Evolutionary conservation across 495 filamentous ascomycete genomes (phyloP).

Genomic region (Rusavskia elegans): DNA sequence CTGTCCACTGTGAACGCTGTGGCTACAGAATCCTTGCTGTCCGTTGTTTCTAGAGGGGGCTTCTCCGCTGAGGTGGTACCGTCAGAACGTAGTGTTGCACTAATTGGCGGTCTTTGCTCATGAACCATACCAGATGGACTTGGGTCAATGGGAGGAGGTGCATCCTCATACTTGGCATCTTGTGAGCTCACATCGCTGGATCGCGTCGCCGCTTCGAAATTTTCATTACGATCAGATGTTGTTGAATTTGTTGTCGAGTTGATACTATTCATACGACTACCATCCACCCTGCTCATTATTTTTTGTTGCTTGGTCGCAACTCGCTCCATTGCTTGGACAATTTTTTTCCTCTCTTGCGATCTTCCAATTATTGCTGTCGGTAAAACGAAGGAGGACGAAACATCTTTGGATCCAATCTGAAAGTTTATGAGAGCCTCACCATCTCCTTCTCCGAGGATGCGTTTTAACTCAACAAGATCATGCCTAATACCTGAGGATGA

Average conservation of each 20-base stretch:
- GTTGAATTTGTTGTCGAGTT: constrained; percentile 43
- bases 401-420: constrained; percentile 55
- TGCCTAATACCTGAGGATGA: constrained; percentile 67
- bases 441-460: constrained; percentile 62
- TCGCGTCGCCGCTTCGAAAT: constrained; percentile 23
- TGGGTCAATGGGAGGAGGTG: constrained; percentile 20
- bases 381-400: constrained; percentile 75
- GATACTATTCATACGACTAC: constrained; percentile 27
- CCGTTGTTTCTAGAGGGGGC: constrained; percentile 4
- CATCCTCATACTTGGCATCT: constrained; percentile 18
- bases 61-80: background rate
- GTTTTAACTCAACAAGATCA: constrained; percentile 53
- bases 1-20: constrained; percentile 10
- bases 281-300: constrained; percentile 20
- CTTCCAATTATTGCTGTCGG: constrained; percentile 68
- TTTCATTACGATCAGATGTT: constrained; percentile 30
- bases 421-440: constrained; percentile 49
- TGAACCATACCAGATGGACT: constrained; percentile 15
- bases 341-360: constrained; percentile 47
- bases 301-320: constrained; percentile 46
- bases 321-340: constrained; percentile 57
- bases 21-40: constrained; percentile 10
- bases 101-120: constrained; percentile 15
- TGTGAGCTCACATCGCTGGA: constrained; percentile 38
- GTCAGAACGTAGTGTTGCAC: constrained; percentile 12